A percentile compares a stretch with the other conserved stretches of the same genome.
phyloP scores from a whole-genome alignment of 441 rosid genomes.

The Francoa sonchifolia region DNA sequence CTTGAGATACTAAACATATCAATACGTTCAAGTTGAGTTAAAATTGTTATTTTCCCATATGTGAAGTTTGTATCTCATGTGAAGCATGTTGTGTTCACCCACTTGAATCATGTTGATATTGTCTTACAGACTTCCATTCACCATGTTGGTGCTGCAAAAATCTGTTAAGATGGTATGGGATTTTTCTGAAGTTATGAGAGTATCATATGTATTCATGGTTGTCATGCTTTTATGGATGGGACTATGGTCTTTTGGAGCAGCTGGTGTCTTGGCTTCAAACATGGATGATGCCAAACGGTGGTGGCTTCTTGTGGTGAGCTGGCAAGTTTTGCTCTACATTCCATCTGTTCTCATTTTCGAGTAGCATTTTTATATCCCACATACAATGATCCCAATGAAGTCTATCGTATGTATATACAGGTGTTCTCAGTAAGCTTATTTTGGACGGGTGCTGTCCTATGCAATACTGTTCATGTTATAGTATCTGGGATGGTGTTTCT shows the following conservation, averaged over 20 bases:
- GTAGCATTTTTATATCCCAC: constrained; percentile 10
- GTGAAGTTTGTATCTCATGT: too few species aligned
- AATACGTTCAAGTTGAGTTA: too few species aligned
- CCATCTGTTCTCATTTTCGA: constrained; percentile 11
- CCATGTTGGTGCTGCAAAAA: constrained; percentile 76
- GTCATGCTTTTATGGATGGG: constrained; percentile 87
- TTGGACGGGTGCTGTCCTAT: constrained; percentile 95
- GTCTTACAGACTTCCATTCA: constrained; percentile 61
- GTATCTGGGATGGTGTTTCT: constrained; percentile 89
- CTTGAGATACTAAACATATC: too few species aligned
- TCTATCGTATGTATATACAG: constrained; percentile 30
- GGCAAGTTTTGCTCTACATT: constrained; percentile 77
- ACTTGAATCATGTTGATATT: too few species aligned
- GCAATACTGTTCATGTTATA: constrained; percentile 90
- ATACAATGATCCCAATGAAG: constrained; percentile 13
- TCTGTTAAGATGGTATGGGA: constrained; percentile 79
- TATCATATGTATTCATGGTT: constrained; percentile 63
- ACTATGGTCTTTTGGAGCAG: constrained; percentile 83
- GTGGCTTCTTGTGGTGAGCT: constrained; percentile 99
- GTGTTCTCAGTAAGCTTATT: constrained; percentile 83
- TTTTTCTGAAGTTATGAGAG: constrained; percentile 71
- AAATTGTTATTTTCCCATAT: too few species aligned
- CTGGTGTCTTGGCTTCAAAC: constrained; percentile 90
- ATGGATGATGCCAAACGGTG: constrained; percentile 57
- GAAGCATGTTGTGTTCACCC: too few species aligned